Base-by-base conservation (phyloP, 2,329 filamentous ascomycete genomes). In the Dothistroma pini region DNA sequence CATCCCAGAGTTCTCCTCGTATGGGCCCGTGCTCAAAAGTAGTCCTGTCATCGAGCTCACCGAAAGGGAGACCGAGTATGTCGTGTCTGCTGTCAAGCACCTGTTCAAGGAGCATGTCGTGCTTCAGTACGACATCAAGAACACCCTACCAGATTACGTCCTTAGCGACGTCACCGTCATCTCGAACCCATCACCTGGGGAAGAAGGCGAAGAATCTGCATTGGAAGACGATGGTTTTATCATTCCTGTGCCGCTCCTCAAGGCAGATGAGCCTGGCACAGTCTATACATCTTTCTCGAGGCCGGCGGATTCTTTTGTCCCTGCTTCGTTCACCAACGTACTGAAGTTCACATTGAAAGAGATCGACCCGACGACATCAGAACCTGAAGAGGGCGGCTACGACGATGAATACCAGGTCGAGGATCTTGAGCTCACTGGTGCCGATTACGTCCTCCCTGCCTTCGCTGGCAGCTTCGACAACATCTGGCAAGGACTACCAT, bases 301-400 rank as follows among this genome's bases (percentile, higher is more conserved):
- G 76, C 78, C 86, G 31, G 85, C 83, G 61, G 92, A 90, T 59
- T 84, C 88, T n/a, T 88, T 96, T 75, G 87, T 92, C 4, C 82
- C 89, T 22, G 87, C 89, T 56, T 89, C 86, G 48, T 96, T 99
- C 77, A 91, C 90, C 67, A 99, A 97, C 77, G 81, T 91, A 44
- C 88, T 99, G 74, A 97, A 95, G 78, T 99, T 99, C 76, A 97
- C 92, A 19, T 95, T 89, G 81, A 97, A 97, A 80, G 95, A 99
- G 78, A 95, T 99, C 67, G 95, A 99, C 71, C 95, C 95, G 6
- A 89, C 89, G 29, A 96, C 91, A n/a, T 86, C 87, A 67, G 92
- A 97, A 77, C 90, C 93, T 0, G 95, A 99, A 76, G 92, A 96
- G 16, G 84, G 80, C 52, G 95, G 95, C 51, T 97, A 97, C 75